Conservation (phyloP, 1,284 basidiomycete genomes). For the Malassezia globosa region DNA sequence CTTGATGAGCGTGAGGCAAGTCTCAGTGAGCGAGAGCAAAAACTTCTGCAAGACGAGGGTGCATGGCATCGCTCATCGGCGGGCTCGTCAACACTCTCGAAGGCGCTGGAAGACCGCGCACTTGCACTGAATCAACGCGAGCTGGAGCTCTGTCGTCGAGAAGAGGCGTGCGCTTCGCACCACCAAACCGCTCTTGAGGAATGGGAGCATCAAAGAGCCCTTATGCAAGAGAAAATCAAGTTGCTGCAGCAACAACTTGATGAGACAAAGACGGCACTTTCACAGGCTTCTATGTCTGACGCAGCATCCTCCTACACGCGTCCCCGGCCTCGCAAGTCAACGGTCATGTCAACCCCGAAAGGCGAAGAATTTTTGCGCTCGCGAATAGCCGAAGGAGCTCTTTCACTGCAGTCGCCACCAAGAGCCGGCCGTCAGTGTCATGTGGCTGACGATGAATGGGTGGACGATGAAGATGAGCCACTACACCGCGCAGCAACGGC, state of each 20-base stretch:
- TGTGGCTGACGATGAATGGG: constrained; percentile 10
- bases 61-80: neutral
- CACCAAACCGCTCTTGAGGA: constrained; percentile 1
- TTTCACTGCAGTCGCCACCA: neutral
- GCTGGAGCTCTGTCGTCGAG: constrained; percentile 1
- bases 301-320: neutral
- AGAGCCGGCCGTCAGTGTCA: too few relatives aligned
- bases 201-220: neutral
- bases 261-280: neutral
- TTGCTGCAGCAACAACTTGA: neutral
- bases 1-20: constrained; percentile 9
- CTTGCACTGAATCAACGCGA: constrained; percentile 2
- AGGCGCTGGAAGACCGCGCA: constrained; percentile 9
- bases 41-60: neutral
- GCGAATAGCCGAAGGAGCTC: neutral
- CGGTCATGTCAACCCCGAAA: neutral
- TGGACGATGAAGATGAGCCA: constrained; percentile 8
- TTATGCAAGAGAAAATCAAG: constrained; percentile 10
- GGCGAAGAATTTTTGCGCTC: neutral
- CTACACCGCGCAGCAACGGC: neutral
- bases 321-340: neutral
- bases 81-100: neutral
- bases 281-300: neutral
- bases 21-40: constrained; percentile 5
- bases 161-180: constrained; percentile 2